Evolutionary conservation across 2,329 filamentous ascomycete species (phyloP).

Genomic region (Exserohilum turcica): DNA sequence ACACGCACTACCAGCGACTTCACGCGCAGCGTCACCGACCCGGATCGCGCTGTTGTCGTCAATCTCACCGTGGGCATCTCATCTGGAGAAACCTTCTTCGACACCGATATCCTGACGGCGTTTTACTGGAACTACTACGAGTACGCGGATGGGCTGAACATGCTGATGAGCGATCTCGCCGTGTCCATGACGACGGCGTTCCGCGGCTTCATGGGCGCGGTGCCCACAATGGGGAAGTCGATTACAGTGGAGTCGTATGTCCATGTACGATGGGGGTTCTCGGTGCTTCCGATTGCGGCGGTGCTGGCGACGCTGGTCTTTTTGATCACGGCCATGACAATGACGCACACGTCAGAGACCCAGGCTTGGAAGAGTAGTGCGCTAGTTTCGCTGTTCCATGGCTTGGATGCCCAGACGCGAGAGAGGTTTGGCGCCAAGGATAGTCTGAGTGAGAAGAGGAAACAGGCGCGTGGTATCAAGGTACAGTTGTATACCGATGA

Average conservation of each 20-base stretch:
- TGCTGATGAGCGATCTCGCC: slow-evolving; percentile 21
- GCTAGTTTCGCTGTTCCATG: slow-evolving; percentile 17
- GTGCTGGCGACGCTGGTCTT: slow-evolving; percentile 16
- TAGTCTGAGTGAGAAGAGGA: slow-evolving; percentile 11
- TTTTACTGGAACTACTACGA: slow-evolving; percentile 25
- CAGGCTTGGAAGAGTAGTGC: slow-evolving; percentile 22
- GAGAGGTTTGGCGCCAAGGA: slow-evolving; percentile 14
- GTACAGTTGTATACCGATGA: slow-evolving; percentile 10
- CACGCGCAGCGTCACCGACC: slow-evolving; percentile 19
- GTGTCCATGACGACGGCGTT: slow-evolving; percentile 23
- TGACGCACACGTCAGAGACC: slow-evolving; percentile 16
- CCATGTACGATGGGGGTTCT: slow-evolving; percentile 20
- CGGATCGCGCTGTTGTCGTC: slow-evolving; percentile 19
- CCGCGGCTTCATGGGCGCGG: slow-evolving; percentile 17
- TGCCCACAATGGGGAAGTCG: slow-evolving; percentile 12
- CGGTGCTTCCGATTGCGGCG: slow-evolving; percentile 13
- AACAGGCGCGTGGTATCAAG: slow-evolving; percentile 13
- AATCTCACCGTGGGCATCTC: slow-evolving; percentile 23
- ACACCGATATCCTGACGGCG: slow-evolving; percentile 19
- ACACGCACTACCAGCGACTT: slow-evolving; percentile 21
- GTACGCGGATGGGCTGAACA: slow-evolving; percentile 16
- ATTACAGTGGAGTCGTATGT: slow-evolving; percentile 18
- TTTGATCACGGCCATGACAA: slow-evolving; percentile 13
- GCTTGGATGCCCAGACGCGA: slow-evolving; percentile 14
- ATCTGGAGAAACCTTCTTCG: slow-evolving; percentile 22